Base-by-base conservation (phyloP, 2,329 filamentous ascomycete genomes). In the Talaromyces sp. region DNA sequence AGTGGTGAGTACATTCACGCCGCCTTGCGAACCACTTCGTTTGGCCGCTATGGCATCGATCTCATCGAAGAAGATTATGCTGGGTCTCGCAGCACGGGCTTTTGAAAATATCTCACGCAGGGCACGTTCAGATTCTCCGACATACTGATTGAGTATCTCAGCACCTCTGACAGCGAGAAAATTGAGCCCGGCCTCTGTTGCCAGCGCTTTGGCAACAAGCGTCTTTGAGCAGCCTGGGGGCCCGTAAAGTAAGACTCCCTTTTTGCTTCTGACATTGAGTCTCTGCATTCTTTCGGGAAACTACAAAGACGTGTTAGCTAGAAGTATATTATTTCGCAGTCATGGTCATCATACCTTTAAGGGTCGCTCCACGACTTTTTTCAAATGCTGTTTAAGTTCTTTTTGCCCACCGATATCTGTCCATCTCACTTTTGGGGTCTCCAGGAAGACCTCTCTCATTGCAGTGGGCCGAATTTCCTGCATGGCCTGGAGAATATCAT, bases 51-150 rank as follows among this genome's bases (percentile, higher is more conserved):
- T 93, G 4, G 91, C 88, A 76, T 98, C 93, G 68, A 98, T 95
- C 74, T 98, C 93, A 73, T 98, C 93, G 67, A 97, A 96, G 81
- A 97, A 98, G 69, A 98, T 92, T 75, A 97, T 93, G 72, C 90
- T 92, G 0, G 93, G 93, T 57, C 88, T 87, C 9, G 92, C 93
- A n/a, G 89, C 88, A 49, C 90, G 84, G 1, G 93, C 93, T 68
- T 93, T 90, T 58, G 88, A 84, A 73, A 98, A 97, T 1, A 97
- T 85, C 60, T 92, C 89, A 42, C 93, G 87, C 49, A 97, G 84
- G 8, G 89, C 88, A 11, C 92, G 86, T 77, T 98, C 93, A 1
- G 92, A 93, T 74, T 98, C 93, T 64, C 93, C 93, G 19, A 98
- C 93, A 75, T 97, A 98, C 91, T 96, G 96, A 77, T 92, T 96